phyloP scores from a whole-genome alignment of 2,329 filamentous ascomycete genomes.

The Sclerotinia glacialis region DNA sequence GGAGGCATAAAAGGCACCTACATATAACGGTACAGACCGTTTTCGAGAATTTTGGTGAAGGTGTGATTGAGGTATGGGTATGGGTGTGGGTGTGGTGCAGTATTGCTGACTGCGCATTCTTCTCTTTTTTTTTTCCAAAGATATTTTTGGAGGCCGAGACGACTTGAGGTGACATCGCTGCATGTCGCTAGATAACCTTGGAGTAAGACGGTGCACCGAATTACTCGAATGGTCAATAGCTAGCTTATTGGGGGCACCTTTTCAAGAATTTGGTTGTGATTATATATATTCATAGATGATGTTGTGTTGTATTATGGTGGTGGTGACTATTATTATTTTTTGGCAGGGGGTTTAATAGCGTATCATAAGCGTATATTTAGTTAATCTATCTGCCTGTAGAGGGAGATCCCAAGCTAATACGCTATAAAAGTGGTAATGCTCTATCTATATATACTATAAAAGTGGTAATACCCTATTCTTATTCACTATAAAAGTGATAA shows the following conservation, averaged over 20 bases:
- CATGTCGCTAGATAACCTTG: neutral
- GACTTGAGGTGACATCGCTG: constrained; percentile 16
- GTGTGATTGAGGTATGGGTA: neutral
- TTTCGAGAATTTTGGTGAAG: neutral
- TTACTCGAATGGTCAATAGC: neutral
- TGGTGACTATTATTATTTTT: too few species aligned
- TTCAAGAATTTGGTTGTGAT: neutral
- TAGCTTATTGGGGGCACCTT: neutral
- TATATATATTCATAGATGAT: neutral
- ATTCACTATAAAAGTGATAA: too few species aligned
- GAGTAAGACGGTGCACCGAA: neutral
- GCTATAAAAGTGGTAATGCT: too few species aligned
- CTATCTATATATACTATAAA: too few species aligned
- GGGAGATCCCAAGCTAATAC: too few species aligned
- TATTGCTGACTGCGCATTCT: constrained; percentile 3
- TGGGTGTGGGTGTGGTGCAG: neutral
- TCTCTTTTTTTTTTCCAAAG: constrained; percentile 5
- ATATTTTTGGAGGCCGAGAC: constrained; percentile 17
- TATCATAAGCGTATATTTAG: too few species aligned
- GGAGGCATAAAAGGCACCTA: neutral
- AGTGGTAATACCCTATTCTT: too few species aligned
- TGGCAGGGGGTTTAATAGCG: too few species aligned
- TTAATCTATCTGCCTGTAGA: neutral
- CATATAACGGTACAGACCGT: neutral
- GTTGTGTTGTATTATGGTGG: neutral